Base-by-base conservation (phyloP, 345 rosid genomes). In the Lumnitzera littorea region DNA sequence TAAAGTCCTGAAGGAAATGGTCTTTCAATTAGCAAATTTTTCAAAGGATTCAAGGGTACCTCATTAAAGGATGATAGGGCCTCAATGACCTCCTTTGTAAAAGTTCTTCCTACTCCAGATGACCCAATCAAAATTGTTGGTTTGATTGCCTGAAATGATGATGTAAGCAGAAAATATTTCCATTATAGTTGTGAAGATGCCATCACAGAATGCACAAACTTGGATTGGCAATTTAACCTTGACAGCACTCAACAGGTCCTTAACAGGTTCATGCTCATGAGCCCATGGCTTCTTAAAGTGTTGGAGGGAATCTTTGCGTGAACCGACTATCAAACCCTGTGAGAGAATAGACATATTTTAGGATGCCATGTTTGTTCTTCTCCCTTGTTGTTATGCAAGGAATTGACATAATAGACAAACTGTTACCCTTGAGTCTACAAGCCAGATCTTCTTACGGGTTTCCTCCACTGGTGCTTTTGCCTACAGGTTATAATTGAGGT, bases 251-350 rank as follows among this genome's bases (percentile, higher is more conserved):
- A 88, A 71, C 51, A 94, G 88, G 57, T 73, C 80, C 63, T 75
- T 72, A 64, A 90, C 80, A 46, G 97, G 88, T 57, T 88, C 86
- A 64, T 84, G 92, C 51, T 84, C 92, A 68, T 90, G 99, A 78
- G 97, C 97, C 99, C 99, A 94, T 14, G 96, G 97, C 77, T 84
- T 78, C 85, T 94, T 90, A 75, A 94, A 94, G 14, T 76, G 88
- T 78, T 94, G 99, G 63, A 94, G 96, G 10, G 95, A 83, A 31
- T 83, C 86, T 63, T 80, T 83, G 11, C 99, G 90, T 10, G 96
- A 84, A 69, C 73, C 71, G 56, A 94, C 95, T 50, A 94, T 88
- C 70, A 94, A 64, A 60, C 97, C 99, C 99, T 92, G 76, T 46
- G 63, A 55, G 55, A 62, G 49, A 66, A 57, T 13, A 31, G 47